These are phyloP conservation scores for Radiomyces spectabilis DNA, from an alignment of 192 early-diverging fungal species.

Conservation along the genomic window DNA sequence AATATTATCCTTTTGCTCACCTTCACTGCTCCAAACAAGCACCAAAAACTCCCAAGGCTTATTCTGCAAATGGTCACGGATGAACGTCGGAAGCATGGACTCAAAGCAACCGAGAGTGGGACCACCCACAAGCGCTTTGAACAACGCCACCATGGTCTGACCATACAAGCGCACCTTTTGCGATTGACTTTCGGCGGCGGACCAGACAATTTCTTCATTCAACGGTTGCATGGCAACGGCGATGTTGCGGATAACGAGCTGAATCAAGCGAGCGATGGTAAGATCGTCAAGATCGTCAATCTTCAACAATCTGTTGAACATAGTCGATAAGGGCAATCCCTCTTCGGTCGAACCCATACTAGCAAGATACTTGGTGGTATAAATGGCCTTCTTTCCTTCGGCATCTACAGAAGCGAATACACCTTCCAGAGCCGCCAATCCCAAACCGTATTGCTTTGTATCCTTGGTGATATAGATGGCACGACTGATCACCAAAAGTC, in stretches of 20 bases:
- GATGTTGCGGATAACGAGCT: not conserved
- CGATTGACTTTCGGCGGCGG: too few species aligned
- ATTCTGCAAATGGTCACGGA: conserved; percentile 26
- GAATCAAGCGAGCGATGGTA: not conserved
- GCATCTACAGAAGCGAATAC: not conserved
- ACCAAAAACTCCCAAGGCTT: conserved; percentile 35
- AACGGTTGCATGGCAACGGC: not conserved
- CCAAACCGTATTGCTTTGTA: not conserved
- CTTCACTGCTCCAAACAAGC: conserved; percentile 29
- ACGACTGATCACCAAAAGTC: conserved; percentile 33
- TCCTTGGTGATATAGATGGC: not conserved
- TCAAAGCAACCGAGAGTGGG: conserved; percentile 27
- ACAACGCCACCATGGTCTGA: too few species aligned
- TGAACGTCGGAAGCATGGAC: conserved; percentile 27
- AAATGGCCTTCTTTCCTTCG: not conserved
- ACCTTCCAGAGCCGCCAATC: not conserved
- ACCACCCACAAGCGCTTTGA: conserved; percentile 31
- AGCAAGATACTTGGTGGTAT: not conserved
- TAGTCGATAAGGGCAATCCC: not conserved
- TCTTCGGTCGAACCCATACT: not conserved
- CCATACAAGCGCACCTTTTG: too few species aligned
- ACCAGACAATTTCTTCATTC: too few species aligned
- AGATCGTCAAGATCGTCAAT: not conserved
- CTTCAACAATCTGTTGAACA: not conserved
- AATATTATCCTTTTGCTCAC: too few species aligned